phyloP scores from a whole-genome alignment of 116 monocot species.

The Dioscorea cayenensis region DNA sequence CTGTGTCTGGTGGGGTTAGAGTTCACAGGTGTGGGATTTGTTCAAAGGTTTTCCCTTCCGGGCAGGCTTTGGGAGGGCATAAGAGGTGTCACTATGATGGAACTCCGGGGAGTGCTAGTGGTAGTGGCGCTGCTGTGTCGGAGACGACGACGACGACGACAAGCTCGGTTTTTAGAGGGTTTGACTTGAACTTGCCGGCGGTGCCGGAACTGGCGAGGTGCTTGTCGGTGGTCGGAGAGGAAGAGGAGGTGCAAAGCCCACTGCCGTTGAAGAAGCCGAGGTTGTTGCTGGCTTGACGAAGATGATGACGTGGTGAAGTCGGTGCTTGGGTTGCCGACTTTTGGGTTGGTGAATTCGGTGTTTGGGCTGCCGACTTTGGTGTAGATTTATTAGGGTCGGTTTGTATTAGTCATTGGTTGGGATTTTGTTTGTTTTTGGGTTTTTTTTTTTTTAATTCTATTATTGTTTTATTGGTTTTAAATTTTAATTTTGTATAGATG shows the following conservation, averaged over 20 bases:
- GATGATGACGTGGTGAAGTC: neutral
- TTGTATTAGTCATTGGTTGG: too few relatives aligned
- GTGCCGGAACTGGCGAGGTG: conserved; percentile 26
- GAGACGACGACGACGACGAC: conserved; percentile 2
- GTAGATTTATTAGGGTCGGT: neutral
- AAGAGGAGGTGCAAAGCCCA: conserved; percentile 71
- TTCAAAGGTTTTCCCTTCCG: conserved; percentile 45
- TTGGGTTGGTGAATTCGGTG: neutral
- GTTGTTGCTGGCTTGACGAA: conserved; percentile 14
- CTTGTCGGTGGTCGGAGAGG: conserved; percentile 17
- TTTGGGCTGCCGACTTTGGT: neutral
- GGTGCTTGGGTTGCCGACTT: neutral
- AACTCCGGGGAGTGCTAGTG: conserved; percentile 8
- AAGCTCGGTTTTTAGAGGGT: conserved; percentile 11
- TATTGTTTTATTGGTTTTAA: neutral
- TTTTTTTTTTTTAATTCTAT: neutral
- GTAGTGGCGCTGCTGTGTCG: neutral
- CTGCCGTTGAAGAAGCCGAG: conserved; percentile 55
- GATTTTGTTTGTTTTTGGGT: neutral
- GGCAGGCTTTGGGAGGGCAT: conserved; percentile 88
- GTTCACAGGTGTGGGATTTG: conserved; percentile 57
- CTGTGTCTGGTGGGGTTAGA: conserved; percentile 3
- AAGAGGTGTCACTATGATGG: conserved; percentile 80
- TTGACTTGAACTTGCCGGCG: conserved; percentile 66
- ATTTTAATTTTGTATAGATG: too few relatives aligned